These are phyloP conservation scores for Tritrichomonas foetus DNA, from an alignment of 208 protist genomes.

Conservation along the genomic window DNA sequence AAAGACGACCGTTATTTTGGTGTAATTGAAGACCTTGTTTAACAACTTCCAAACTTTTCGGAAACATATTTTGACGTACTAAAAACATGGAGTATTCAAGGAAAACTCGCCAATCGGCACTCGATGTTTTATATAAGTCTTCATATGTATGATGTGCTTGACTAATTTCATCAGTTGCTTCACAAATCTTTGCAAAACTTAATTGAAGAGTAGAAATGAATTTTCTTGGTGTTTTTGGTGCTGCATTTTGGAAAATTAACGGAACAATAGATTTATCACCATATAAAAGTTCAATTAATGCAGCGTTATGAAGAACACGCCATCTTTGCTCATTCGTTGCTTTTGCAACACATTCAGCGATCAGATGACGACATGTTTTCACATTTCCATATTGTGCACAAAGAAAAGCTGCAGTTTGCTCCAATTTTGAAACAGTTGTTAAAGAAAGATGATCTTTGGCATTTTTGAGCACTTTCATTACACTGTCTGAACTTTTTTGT, in stretches of 20 bases:
- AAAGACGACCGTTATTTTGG: slow-evolving; percentile 65
- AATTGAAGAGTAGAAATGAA: neutral
- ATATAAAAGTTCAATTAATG: neutral
- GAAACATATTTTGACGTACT: neutral
- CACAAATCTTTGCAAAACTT: neutral
- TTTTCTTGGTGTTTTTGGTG: neutral
- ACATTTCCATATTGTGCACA: neutral
- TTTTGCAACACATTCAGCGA: neutral
- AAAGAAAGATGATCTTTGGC: neutral
- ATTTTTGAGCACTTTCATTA: neutral
- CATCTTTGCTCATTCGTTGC: neutral
- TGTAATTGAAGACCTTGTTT: slow-evolving; percentile 66
- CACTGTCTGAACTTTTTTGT: neutral
- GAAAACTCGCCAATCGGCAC: neutral
- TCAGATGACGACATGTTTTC: neutral
- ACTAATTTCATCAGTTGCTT: neutral
- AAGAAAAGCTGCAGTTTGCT: neutral
- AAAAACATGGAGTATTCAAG: neutral
- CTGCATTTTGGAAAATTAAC: neutral
- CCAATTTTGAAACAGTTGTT: neutral
- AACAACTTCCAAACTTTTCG: slow-evolving; percentile 55
- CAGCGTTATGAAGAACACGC: neutral
- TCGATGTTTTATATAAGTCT: neutral
- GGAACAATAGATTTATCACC: neutral
- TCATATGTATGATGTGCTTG: neutral